Base-by-base conservation (phyloP, 768 basidiomycete species). In the Boletales sp. region DNA sequence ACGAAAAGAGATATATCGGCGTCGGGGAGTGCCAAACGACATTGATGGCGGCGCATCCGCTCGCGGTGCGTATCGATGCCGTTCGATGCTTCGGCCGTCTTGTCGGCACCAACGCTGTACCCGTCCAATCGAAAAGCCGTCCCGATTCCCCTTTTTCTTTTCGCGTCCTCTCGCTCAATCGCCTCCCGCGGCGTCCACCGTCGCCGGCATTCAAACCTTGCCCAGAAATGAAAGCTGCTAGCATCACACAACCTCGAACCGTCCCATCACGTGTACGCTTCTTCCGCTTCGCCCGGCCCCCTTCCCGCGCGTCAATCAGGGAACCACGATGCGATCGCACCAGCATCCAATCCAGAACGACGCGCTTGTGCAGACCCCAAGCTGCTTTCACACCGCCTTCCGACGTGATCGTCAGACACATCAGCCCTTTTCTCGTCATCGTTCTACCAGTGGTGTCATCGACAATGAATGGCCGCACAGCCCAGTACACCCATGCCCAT, bases 361-460 rank as follows among this genome's bases (percentile, higher is more conserved):
- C 10, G 18, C 11, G 7, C 34, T 15, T 15, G 34, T 13, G 13
- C 11, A 13, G 13, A 15, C 13, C 13, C 11, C 34, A 13, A 34
- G 34, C 5, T 1, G 1, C 34, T 2, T 14, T 12, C 12, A 11
- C 34, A 13, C 34, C 31, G 42, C 49, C 49, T 44, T 44, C 49
- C 43, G 49, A 44, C 41, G 49, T 50, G 49, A 44, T 44, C 49
- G 42, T 50, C 49, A 39, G 36, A 14, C 37, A 39, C 15, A 31
- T 21, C 21, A 28, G 32, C 19, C 34, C 12, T 14, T 34, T 34
- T 34, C 34, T 34, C 34, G 34, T 34, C 34, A 34, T 34, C 34
- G 13, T 8, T 9, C 33, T 14, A 4, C 33, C 11, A 5, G 5
- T 21, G 21, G 2, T 2, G 21, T 21, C 21, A 21, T 10, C 33